A percentile compares a stretch with the other conserved stretches of the same genome.
Evolutionary conservation across 2,329 filamentous ascomycete species (phyloP).

Genomic region (Aureobasidium sp.): DNA sequence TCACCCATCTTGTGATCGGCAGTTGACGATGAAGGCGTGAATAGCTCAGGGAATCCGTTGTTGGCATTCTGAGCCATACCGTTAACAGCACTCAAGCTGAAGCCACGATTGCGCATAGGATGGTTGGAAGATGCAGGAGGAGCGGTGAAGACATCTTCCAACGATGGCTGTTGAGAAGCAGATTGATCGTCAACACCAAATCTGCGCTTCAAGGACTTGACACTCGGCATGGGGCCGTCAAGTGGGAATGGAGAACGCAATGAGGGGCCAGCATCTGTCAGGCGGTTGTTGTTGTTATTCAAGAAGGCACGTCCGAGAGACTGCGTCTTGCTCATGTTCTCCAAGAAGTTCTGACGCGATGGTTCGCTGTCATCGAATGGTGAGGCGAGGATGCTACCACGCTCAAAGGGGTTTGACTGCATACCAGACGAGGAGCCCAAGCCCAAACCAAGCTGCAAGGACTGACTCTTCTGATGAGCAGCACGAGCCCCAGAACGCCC

Average conservation of each 20-base stretch:
- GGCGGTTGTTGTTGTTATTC: slow-evolving; percentile 15
- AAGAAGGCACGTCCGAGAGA: slow-evolving; percentile 26
- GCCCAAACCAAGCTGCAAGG: slow-evolving; percentile 40
- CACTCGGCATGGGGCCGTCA: slow-evolving; percentile 43
- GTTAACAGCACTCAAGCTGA: slow-evolving; percentile 50
- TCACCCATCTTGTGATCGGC: slow-evolving; percentile 21
- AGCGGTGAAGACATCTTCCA: slow-evolving; percentile 40
- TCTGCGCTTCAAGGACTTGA: slow-evolving; percentile 49
- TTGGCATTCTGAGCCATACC: slow-evolving; percentile 35
- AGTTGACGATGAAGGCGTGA: slow-evolving; percentile 37
- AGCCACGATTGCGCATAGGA: slow-evolving; percentile 52
- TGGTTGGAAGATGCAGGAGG: slow-evolving; percentile 40
- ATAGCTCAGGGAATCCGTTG: slow-evolving; percentile 40
- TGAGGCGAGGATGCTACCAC: slow-evolving; percentile 30
- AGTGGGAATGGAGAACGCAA: slow-evolving; percentile 48
- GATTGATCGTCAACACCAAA: slow-evolving; percentile 41
- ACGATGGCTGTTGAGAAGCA: slow-evolving; percentile 35
- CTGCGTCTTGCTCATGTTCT: slow-evolving; percentile 28
- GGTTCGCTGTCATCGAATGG: slow-evolving; percentile 31
- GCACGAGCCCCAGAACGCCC: slow-evolving; percentile 39
- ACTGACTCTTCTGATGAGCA: slow-evolving; percentile 44
- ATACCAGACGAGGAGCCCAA: slow-evolving; percentile 23
- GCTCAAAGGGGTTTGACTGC: slow-evolving; percentile 13
- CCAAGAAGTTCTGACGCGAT: slow-evolving; percentile 24
- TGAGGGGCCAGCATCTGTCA: slow-evolving; percentile 19